phyloP scores from a whole-genome alignment of 768 basidiomycete genomes.

The Naematelia aurantialba region DNA sequence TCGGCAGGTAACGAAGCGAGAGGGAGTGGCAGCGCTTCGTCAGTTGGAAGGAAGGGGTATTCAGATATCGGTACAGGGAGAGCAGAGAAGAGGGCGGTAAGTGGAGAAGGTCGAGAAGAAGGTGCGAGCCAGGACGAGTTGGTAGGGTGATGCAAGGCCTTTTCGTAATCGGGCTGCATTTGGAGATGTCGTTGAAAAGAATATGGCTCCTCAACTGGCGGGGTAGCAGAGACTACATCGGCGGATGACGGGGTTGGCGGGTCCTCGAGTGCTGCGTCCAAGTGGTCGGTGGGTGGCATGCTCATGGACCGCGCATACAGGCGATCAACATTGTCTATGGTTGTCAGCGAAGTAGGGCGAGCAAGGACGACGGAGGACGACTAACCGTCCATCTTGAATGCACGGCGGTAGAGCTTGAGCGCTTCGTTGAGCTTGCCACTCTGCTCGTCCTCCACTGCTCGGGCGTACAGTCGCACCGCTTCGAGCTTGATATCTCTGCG shows the following conservation, averaged over 20 bases:
- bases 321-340: constrained; percentile 63
- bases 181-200: constrained; percentile 45
- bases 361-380: neutral
- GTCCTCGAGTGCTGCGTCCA: neutral
- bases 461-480: constrained; percentile 54
- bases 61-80: constrained; percentile 14
- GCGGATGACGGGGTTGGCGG: constrained; percentile 24
- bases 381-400: constrained; percentile 66
- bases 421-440: constrained; percentile 71
- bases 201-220: constrained; percentile 31
- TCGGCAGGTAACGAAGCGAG: constrained; percentile 71
- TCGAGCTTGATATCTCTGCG: neutral
- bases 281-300: neutral
- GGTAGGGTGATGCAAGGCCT: neutral
- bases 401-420: constrained; percentile 68
- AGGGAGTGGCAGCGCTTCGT: constrained; percentile 60
- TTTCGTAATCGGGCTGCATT: constrained; percentile 41
- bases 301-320: constrained; percentile 54
- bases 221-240: constrained; percentile 34
- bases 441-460: constrained; percentile 71
- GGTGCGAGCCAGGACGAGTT: neutral
- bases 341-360: constrained; percentile 3
- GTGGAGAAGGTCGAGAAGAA: constrained; percentile 17
- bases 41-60: constrained; percentile 62
- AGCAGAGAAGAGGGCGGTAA: constrained; percentile 17